Conservation (phyloP, 352 stramenopile genomes). For the Ophiocytium majus region DNA sequence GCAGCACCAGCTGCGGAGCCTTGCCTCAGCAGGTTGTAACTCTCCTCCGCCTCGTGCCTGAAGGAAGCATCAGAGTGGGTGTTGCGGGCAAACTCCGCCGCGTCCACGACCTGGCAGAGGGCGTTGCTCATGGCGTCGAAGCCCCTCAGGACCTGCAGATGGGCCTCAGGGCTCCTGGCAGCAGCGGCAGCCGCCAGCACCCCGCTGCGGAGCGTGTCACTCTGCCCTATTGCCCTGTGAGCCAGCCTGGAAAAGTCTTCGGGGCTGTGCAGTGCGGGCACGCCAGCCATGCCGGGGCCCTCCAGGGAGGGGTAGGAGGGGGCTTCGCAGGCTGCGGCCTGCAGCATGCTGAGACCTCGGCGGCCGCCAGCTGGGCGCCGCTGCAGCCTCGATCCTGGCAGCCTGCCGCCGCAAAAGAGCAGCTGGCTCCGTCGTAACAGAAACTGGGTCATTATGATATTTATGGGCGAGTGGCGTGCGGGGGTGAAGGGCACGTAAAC, state of each 20-base stretch:
- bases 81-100: slow-evolving; percentile 81
- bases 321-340: too few relatives aligned
- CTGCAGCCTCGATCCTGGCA: too few relatives aligned
- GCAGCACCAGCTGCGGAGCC: too few relatives aligned
- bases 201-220: slow-evolving; percentile 26
- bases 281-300: slow-evolving; percentile 48
- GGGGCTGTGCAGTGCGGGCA: slow-evolving; percentile 35
- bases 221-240: slow-evolving; percentile 24
- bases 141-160: background rate
- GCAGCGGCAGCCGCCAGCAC: background rate
- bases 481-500: too few relatives aligned
- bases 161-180: background rate
- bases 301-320: too few relatives aligned
- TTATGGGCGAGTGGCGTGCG: too few relatives aligned
- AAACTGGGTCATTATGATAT: too few relatives aligned
- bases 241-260: slow-evolving; percentile 47
- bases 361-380: too few relatives aligned
- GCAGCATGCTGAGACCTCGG: too few relatives aligned
- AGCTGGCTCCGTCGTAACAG: too few relatives aligned
- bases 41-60: slow-evolving; percentile 71
- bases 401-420: too few relatives aligned
- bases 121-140: slow-evolving; percentile 82
- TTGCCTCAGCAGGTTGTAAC: slow-evolving; percentile 59
- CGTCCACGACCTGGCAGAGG: slow-evolving; percentile 81
- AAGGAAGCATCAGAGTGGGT: slow-evolving; percentile 67